Conservation (phyloP, 2,329 filamentous ascomycete genomes). For the Allantophomopsis cytisporea region DNA sequence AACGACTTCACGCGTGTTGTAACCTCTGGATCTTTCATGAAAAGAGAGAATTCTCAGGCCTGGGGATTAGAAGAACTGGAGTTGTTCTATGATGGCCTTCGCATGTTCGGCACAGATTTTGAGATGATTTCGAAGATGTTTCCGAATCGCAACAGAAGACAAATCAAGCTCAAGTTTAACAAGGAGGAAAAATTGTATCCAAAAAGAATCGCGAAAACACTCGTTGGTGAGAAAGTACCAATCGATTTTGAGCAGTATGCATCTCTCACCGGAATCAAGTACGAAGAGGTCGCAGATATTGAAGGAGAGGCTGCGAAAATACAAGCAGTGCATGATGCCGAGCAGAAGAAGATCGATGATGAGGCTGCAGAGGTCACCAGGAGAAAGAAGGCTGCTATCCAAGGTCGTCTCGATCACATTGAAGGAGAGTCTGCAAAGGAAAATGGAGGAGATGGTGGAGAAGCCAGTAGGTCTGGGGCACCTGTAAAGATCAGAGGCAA, state of each 20-base stretch:
- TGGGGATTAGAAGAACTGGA: slow-evolving; percentile 65
- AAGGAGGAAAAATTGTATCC: slow-evolving; percentile 61
- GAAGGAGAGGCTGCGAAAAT: slow-evolving; percentile 34
- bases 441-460: slow-evolving; percentile 6
- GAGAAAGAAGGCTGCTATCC: slow-evolving; percentile 15
- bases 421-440: slow-evolving; percentile 8
- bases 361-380: slow-evolving; percentile 17
- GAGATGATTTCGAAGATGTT: slow-evolving; percentile 70
- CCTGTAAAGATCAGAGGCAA: slow-evolving; percentile 5
- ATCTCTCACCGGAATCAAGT: slow-evolving; percentile 34
- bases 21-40: slow-evolving; percentile 55
- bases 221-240: slow-evolving; percentile 45
- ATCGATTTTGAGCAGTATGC: slow-evolving; percentile 51
- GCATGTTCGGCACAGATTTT: slow-evolving; percentile 74
- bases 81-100: slow-evolving; percentile 61
- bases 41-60: slow-evolving; percentile 46
- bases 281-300: slow-evolving; percentile 40
- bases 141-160: slow-evolving; percentile 52
- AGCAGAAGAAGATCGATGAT: slow-evolving; percentile 30
- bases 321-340: slow-evolving; percentile 28
- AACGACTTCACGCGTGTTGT: slow-evolving; percentile 64
- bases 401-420: slow-evolving; percentile 1
- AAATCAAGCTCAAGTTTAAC: slow-evolving; percentile 74
- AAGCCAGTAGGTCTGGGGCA: slow-evolving; percentile 6
- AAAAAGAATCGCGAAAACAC: slow-evolving; percentile 44